Base-by-base conservation (phyloP, 2,329 filamentous ascomycete species). In the Trichoderma breve region DNA sequence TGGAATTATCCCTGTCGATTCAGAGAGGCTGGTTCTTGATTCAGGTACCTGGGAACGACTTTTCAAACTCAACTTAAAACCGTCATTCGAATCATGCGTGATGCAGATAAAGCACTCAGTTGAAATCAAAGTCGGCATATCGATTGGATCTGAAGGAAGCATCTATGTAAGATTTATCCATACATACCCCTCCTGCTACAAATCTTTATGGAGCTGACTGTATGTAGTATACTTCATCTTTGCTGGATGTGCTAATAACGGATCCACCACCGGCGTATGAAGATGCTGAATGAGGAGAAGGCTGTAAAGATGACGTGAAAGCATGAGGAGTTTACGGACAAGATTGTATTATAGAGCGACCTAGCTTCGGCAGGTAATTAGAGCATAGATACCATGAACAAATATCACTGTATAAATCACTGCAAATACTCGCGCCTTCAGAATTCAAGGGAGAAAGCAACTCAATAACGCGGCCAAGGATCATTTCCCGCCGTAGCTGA, bases 121-220 rank as follows among this genome's bases (percentile, higher is more conserved):
- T 21, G 64, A 67, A 57, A 67, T 67, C 3, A 67, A 18, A 9
- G 47, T 67, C 24, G 64, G 64, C 24, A 67, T 67, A 57, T 67
- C 64, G 9, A 34, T 28, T 4, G 64, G 64, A 12, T 14, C 21
- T 1, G 30, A 39, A 24, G 28, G 30, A 3, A 39, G 21, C 15
- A 30, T 67, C 4, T 28, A 36, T 8, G 64, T 67, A 51, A 39
- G 64, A 28, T 12, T 57, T 5, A 30, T 36, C 4, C 1, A 51
- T 12, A 24, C 47, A 2, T 3, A 18, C 8, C 4, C 32, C 1
- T 39, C 12, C 7, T 15, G 3, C 9, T 5, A 26, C n/a, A n/a
- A n/a, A n/a, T n/a, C n/a, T n/a, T 34, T 24, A 9, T 7, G 5
- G n/a, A 18, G 30, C 64, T 67, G 4, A 67, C 7, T 15, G 3